Percentiles rank a stretch among this genome's conserved stretches.
Conservation (phyloP, 164 flowering plant species). For the Vitis cinerea region DNA sequence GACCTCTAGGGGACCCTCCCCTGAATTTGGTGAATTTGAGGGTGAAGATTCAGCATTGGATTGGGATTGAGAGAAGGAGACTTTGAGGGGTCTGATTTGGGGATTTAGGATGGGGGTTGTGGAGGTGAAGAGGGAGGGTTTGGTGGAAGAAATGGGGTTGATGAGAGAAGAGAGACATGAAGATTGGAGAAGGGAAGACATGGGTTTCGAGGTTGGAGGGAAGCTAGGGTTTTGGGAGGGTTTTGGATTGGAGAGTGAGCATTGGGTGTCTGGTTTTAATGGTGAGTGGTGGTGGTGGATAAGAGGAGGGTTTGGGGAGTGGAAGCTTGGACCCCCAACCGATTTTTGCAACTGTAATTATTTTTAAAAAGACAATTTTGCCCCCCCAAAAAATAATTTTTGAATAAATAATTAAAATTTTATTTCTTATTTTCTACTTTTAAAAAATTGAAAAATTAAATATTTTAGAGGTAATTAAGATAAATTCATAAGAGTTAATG, state of each 20-base stretch:
- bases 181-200: constrained; percentile 31
- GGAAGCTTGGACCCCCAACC: no score
- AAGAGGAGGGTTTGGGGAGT: constrained; percentile 1
- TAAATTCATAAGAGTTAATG: no score
- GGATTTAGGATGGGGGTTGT: constrained; percentile 5
- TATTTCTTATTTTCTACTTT: no score
- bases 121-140: constrained; percentile 20
- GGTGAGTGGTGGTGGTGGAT: neutral
- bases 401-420: no score
- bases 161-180: constrained; percentile 33
- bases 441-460: no score
- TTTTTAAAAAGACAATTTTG: no score
- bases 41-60: constrained; percentile 30
- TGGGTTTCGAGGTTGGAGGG: constrained; percentile 9
- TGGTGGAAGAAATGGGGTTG: constrained; percentile 16
- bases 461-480: no score
- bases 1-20: constrained; percentile 12
- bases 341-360: no score
- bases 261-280: neutral
- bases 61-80: constrained; percentile 32
- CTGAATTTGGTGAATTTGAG: constrained; percentile 24
- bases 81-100: constrained; percentile 17
- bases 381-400: no score
- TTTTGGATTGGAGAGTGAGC: neutral
- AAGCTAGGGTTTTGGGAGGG: constrained; percentile 13